Conservation (phyloP, 1,139 yeast genomes). For the Kodamaea ohmeri region DNA sequence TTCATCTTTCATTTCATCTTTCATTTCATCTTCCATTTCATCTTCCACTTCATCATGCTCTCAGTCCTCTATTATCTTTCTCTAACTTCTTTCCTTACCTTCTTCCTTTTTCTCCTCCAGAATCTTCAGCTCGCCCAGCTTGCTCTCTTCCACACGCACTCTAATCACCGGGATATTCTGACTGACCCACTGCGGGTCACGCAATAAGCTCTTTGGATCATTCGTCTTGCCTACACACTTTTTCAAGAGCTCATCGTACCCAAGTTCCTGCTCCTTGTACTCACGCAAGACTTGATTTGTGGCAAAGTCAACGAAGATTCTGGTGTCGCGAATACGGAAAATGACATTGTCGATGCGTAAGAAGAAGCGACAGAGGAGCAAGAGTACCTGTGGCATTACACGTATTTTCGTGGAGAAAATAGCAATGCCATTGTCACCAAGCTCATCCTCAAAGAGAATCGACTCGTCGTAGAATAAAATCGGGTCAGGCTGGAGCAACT, state of each 20-base stretch:
- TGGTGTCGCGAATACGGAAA: slow-evolving; percentile 77
- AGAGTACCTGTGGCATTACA: slow-evolving; percentile 81
- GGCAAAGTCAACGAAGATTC: slow-evolving; percentile 77
- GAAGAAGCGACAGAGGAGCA: slow-evolving; percentile 74
- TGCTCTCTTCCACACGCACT: slow-evolving; percentile 17
- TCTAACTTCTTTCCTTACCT: too few species aligned
- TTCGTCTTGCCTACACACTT: slow-evolving; percentile 38
- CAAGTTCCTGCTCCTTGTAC: slow-evolving; percentile 69
- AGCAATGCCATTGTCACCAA: slow-evolving; percentile 93
- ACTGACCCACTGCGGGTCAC: slow-evolving; percentile 85
- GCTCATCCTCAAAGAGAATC: slow-evolving; percentile 86
- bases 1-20: too few species aligned
- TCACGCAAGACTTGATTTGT: slow-evolving; percentile 68
- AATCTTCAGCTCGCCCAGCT: background rate
- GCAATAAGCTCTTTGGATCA: slow-evolving; percentile 72
- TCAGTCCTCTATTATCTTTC: too few species aligned
- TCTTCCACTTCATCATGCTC: too few species aligned
- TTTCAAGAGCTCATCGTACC: slow-evolving; percentile 55
- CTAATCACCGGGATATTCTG: slow-evolving; percentile 49
- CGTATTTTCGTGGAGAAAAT: slow-evolving; percentile 74
- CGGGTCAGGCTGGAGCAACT: slow-evolving; percentile 74
- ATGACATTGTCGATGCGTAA: slow-evolving; percentile 87
- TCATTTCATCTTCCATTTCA: too few species aligned
- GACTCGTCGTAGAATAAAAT: slow-evolving; percentile 87
- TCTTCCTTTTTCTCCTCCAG: too few species aligned